phyloP scores from a whole-genome alignment of 78 protist species.

The Neovahlkampfia damariscottae region DNA sequence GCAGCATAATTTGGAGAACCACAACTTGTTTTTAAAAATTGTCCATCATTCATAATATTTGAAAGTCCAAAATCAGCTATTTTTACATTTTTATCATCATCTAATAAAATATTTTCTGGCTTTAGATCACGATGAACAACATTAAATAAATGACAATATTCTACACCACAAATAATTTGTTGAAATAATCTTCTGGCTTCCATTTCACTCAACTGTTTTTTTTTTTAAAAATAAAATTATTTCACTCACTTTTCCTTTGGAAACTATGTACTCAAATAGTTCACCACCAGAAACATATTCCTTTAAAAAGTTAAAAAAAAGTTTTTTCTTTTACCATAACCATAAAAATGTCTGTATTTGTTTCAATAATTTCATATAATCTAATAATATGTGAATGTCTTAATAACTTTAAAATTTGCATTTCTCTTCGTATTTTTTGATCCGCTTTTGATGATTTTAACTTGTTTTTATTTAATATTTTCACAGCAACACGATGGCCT shows the following conservation, averaged over 20 bases:
- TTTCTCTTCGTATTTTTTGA: conserved; percentile 88
- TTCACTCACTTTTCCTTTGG: conserved; percentile 57
- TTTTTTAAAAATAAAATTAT: neutral
- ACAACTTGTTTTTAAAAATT: conserved; percentile 85
- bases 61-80: conserved; percentile 98
- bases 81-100: conserved; percentile 62
- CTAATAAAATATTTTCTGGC: conserved; percentile 95
- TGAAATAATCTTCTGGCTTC: conserved; percentile 90
- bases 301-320: no score
- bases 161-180: conserved; percentile 93
- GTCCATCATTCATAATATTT: conserved; percentile 93
- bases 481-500: conserved; percentile 86
- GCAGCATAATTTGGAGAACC: conserved; percentile 99
- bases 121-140: conserved; percentile 97
- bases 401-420: conserved; percentile 83
- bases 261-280: conserved; percentile 95
- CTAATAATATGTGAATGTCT: conserved; percentile 95
- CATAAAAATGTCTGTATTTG: conserved; percentile 89
- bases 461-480: conserved; percentile 82
- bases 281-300: conserved; percentile 96
- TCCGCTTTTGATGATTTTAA: conserved; percentile 81
- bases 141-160: conserved; percentile 84
- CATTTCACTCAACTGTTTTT: conserved; percentile 45
- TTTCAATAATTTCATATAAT: conserved; percentile 91
- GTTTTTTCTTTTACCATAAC: no score